Evolutionary conservation across 2,329 filamentous ascomycete species (phyloP).

Genomic region (Fulvia fulva): DNA sequence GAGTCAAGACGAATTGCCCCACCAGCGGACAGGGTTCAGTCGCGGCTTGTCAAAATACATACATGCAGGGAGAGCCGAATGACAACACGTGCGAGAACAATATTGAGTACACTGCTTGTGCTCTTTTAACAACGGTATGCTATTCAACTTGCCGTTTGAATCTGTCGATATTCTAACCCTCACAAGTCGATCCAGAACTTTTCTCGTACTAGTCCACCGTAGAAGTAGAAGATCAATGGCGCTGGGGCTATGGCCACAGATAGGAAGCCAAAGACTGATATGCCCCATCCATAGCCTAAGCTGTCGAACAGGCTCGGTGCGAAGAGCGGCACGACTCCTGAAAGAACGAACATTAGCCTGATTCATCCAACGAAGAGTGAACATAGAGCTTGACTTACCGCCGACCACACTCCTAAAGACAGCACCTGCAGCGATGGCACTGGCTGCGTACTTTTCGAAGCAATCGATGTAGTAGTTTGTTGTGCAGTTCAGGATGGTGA

Average conservation of each 20-base stretch:
- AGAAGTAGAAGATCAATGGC: slow-evolving; percentile 48
- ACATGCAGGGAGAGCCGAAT: too few species aligned
- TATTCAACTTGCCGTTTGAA: too few species aligned
- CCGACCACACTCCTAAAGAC: slow-evolving; percentile 47
- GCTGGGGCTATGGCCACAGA: slow-evolving; percentile 46
- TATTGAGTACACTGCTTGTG: too few species aligned
- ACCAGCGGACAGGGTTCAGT: background rate
- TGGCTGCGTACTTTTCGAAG: slow-evolving; percentile 49
- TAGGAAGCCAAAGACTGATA: slow-evolving; percentile 48
- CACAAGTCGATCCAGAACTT: slow-evolving; percentile 40
- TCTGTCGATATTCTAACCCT: background rate
- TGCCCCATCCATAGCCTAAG: slow-evolving; percentile 49
- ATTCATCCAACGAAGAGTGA: too few species aligned
- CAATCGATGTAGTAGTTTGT: slow-evolving; percentile 55
- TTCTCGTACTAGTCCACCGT: slow-evolving; percentile 45
- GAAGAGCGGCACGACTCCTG: slow-evolving; percentile 45
- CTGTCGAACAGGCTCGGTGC: slow-evolving; percentile 43
- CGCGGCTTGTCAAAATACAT: background rate
- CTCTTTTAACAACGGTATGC: too few species aligned
- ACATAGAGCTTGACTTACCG: too few species aligned
- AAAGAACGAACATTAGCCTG: too few species aligned
- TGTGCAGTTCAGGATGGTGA: slow-evolving; percentile 51
- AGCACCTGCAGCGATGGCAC: slow-evolving; percentile 48
- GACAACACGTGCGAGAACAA: too few species aligned
- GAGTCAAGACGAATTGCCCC: background rate